phyloP scores from a whole-genome alignment of 257 asterid genomes.

The Schizonepeta tenuifolia region DNA sequence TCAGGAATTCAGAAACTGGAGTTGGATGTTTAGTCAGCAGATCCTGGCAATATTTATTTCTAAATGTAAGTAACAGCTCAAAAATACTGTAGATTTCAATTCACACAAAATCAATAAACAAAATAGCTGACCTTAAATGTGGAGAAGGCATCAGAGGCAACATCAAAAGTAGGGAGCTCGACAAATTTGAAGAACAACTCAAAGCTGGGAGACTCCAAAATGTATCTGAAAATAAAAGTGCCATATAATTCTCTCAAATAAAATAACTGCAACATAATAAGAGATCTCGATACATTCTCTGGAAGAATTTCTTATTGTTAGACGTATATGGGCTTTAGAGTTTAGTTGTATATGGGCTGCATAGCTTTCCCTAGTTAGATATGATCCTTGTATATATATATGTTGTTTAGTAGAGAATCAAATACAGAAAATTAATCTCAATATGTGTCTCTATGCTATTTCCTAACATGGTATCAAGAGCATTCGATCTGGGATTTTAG shows the following conservation, averaged over 20 bases:
- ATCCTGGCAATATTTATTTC: constrained; percentile 59
- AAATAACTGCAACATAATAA: constrained; percentile 26
- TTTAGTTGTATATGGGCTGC: too few species aligned
- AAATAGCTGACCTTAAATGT: constrained; percentile 82
- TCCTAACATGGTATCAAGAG: too few species aligned
- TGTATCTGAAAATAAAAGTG: constrained; percentile 59
- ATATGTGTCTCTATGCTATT: too few species aligned
- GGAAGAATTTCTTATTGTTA: constrained; percentile 27
- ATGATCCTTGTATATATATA: too few species aligned
- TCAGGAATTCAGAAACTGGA: constrained; percentile 79
- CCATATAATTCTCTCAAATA: constrained; percentile 21
- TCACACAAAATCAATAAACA: constrained; percentile 24
- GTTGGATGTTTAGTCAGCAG: constrained; percentile 80
- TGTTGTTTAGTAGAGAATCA: too few species aligned
- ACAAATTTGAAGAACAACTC: constrained; percentile 91
- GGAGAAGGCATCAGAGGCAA: constrained; percentile 95
- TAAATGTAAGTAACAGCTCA: constrained; percentile 28
- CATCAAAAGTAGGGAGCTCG: constrained; percentile 88
- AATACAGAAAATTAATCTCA: too few species aligned
- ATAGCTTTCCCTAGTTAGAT: too few species aligned
- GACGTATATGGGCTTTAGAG: too few species aligned
- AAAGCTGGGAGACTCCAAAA: constrained; percentile 95
- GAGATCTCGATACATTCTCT: constrained; percentile 22
- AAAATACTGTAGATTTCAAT: constrained; percentile 28
- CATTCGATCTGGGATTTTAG: too few species aligned